These are phyloP conservation scores for Suhomyces kunorum DNA, from an alignment of 1,139 yeast species.

Conservation along the genomic window DNA sequence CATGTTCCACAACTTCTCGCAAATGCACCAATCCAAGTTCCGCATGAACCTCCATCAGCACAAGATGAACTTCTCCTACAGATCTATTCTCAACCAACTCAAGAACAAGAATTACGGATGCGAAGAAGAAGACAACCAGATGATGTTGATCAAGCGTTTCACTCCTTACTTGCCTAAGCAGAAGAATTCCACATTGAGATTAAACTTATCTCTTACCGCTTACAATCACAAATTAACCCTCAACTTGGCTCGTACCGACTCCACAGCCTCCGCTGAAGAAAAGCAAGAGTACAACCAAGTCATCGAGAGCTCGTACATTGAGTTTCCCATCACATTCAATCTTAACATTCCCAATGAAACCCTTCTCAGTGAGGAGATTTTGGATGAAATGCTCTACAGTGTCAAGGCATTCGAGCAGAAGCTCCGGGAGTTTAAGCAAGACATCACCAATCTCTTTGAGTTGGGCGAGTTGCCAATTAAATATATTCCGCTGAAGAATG, in stretches of 20 bases:
- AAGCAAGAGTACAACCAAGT: constrained; percentile 15
- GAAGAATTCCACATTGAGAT: constrained; percentile 11
- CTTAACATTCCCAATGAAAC: constrained; percentile 51
- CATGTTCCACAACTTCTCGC: constrained; percentile 30
- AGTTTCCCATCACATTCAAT: constrained; percentile 46
- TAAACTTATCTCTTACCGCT: constrained; percentile 35
- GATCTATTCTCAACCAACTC: constrained; percentile 20
- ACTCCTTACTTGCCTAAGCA: constrained; percentile 9
- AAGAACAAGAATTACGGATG: constrained; percentile 11
- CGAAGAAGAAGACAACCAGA: neutral
- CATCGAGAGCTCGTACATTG: constrained; percentile 50
- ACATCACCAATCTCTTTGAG: constrained; percentile 40
- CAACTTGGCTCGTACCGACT: constrained; percentile 37
- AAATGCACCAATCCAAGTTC: constrained; percentile 24
- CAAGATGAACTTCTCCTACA: constrained; percentile 24
- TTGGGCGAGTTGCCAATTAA: constrained; percentile 55
- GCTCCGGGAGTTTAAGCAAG: constrained; percentile 37
- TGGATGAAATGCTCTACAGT: constrained; percentile 41
- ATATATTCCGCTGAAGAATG: constrained; percentile 32
- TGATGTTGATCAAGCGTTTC: constrained; percentile 1
- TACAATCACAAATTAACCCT: constrained; percentile 40
- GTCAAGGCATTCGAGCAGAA: constrained; percentile 36
- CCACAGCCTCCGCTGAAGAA: constrained; percentile 27
- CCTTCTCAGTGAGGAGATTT: constrained; percentile 48
- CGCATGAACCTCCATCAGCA: constrained; percentile 24